Evolutionary conservation across 768 basidiomycete species (phyloP).

Genomic region (Termitomyces sp.): DNA sequence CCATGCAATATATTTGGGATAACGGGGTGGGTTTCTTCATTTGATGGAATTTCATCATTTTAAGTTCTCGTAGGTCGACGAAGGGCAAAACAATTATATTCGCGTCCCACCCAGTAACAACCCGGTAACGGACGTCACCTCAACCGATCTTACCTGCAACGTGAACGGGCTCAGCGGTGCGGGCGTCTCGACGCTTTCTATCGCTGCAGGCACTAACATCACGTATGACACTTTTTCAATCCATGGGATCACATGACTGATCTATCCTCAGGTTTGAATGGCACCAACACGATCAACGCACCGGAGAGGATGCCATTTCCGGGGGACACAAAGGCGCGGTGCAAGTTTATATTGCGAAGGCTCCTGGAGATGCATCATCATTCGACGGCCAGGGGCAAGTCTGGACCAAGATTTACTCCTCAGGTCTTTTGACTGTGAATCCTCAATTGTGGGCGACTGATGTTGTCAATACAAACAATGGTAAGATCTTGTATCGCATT

Average conservation of each 20-base stretch:
- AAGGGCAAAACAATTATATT: conserved; percentile 39
- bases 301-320: conserved; percentile 47
- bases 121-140: conserved; percentile 50
- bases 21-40: conserved; percentile 29
- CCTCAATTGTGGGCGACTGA: conserved; percentile 40
- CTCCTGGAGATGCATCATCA: conserved; percentile 35
- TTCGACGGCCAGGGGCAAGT: conserved; percentile 45
- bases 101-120: conserved; percentile 49
- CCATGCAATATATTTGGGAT: conserved; percentile 47
- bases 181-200: conserved; percentile 29
- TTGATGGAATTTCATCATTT: neutral
- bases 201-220: conserved; percentile 39
- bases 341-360: conserved; percentile 47
- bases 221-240: conserved; percentile 19
- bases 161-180: conserved; percentile 39
- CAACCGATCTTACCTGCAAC: conserved; percentile 47
- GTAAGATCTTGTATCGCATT: conserved; percentile 15
- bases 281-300: conserved; percentile 50
- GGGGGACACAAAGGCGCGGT: conserved; percentile 46
- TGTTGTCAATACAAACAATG: conserved; percentile 39
- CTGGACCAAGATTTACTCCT: conserved; percentile 51
- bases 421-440: conserved; percentile 35
- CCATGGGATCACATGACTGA: neutral
- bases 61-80: conserved; percentile 28
- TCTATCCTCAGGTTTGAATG: conserved; percentile 37